Evolutionary conservation across 2,329 filamentous ascomycete species (phyloP).

Genomic region (Lachnellula occidentalis): DNA sequence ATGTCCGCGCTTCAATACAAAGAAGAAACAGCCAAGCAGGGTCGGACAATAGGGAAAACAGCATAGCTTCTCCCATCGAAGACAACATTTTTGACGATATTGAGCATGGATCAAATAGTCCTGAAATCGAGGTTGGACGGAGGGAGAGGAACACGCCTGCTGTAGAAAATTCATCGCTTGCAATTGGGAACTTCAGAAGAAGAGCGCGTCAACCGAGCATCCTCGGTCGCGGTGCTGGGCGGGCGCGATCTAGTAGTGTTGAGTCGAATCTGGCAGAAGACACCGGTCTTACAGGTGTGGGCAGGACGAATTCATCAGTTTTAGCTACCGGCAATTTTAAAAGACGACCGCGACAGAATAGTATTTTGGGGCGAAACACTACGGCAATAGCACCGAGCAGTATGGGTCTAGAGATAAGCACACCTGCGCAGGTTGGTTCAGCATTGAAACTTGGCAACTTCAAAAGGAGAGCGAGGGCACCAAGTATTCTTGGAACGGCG

Average conservation of each 20-base stretch:
- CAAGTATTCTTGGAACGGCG: conserved; percentile 50
- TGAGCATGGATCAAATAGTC: conserved; percentile 25
- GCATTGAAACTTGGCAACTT: conserved; percentile 51
- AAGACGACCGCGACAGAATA: conserved; percentile 32
- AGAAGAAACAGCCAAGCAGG: not conserved
- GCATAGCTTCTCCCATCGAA: not conserved
- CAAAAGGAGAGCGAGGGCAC: conserved; percentile 51
- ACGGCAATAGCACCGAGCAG: conserved; percentile 21
- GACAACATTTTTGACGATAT: conserved; percentile 12
- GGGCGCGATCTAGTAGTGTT: conserved; percentile 29
- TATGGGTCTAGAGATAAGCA: conserved; percentile 23
- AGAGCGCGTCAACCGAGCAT: conserved; percentile 45
- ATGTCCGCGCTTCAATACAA: not conserved
- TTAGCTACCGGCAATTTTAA: conserved; percentile 29
- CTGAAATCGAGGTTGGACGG: conserved; percentile 26
- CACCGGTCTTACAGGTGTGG: conserved; percentile 25
- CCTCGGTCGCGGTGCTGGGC: conserved; percentile 19
- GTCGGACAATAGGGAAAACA: not conserved
- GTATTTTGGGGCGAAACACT: conserved; percentile 27
- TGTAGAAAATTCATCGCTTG: conserved; percentile 36
- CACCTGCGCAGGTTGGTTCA: conserved; percentile 30
- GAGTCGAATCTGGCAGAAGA: conserved; percentile 28
- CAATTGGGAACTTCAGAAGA: conserved; percentile 49
- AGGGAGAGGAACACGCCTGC: conserved; percentile 21
- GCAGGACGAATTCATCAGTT: conserved; percentile 23